Evolutionary conservation across 1,284 basidiomycete genomes (phyloP).

Genomic region (Apiotrichum montevideense): DNA sequence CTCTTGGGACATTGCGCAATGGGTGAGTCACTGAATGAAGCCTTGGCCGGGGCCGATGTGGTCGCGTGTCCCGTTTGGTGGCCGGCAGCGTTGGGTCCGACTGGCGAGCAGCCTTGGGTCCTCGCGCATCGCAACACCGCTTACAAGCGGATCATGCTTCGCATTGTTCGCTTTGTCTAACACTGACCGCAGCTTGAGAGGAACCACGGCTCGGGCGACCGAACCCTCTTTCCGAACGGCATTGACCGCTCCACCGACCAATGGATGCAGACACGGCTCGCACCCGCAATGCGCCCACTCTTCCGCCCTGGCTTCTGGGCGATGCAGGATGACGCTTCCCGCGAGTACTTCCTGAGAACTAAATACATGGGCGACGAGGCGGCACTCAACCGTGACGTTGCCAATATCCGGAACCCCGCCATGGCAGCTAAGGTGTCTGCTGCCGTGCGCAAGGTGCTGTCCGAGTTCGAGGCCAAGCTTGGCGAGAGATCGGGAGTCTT

Average conservation of each 20-base stretch:
- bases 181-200: slow-evolving; percentile 24
- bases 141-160: too few species aligned
- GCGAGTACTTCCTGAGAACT: slow-evolving; percentile 20
- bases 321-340: slow-evolving; percentile 3
- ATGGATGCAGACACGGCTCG: slow-evolving; percentile 25
- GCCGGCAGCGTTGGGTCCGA: too few species aligned
- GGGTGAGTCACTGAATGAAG: slow-evolving; percentile 15
- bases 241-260: slow-evolving; percentile 26
- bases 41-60: too few species aligned
- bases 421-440: slow-evolving; percentile 1
- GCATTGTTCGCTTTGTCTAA: neutral
- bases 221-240: slow-evolving; percentile 25
- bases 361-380: slow-evolving; percentile 19
- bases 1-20: slow-evolving; percentile 32
- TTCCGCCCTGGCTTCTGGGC: slow-evolving; percentile 12
- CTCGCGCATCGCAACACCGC: too few species aligned
- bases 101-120: too few species aligned
- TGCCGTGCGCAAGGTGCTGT: neutral
- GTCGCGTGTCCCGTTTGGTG: too few species aligned
- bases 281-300: slow-evolving; percentile 17
- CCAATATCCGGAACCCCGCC: neutral
- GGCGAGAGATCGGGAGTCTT: slow-evolving; percentile 4
- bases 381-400: neutral
- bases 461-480: neutral
- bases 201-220: slow-evolving; percentile 20